Percentiles rank a stretch among this genome's conserved stretches.
phyloP scores from a whole-genome alignment of 495 filamentous ascomycete species.

The Tirmania nivea region DNA sequence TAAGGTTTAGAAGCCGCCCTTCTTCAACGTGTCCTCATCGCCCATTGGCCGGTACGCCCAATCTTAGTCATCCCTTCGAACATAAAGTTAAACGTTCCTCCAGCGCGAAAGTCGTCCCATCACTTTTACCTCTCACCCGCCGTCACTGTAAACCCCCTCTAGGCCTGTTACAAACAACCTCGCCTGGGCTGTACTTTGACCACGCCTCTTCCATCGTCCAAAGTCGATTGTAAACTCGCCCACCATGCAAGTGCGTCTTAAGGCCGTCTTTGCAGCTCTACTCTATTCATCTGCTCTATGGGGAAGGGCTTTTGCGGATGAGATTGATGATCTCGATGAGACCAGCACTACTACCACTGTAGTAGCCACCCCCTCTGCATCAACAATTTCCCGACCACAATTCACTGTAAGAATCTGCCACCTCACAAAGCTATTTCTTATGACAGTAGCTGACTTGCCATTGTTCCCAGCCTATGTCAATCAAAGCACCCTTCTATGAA shows the following conservation, averaged over 20 bases:
- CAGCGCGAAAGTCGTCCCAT: not conserved
- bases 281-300: not conserved
- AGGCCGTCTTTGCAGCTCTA: not conserved
- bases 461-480: constrained; percentile 46
- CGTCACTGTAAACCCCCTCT: too few species aligned
- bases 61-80: not conserved
- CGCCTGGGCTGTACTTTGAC: too few species aligned
- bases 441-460: constrained; percentile 8
- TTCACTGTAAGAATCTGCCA: constrained; percentile 51
- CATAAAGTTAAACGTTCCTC: not conserved
- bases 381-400: constrained; percentile 45
- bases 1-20: too few species aligned
- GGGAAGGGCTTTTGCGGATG: constrained; percentile 41
- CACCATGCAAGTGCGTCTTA: not conserved
- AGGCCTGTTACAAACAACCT: too few species aligned
- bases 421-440: not conserved
- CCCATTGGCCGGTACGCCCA: not conserved
- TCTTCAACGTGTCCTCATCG: not conserved
- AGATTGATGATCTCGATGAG: constrained; percentile 32
- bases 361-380: constrained; percentile 23
- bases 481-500: constrained; percentile 91
- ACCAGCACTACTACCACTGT: constrained; percentile 22
- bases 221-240: not conserved
- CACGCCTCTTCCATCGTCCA: too few species aligned
- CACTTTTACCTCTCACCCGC: too few species aligned